phyloP scores from a whole-genome alignment of 2,329 filamentous ascomycete species.

The Diaporthe vexans region DNA sequence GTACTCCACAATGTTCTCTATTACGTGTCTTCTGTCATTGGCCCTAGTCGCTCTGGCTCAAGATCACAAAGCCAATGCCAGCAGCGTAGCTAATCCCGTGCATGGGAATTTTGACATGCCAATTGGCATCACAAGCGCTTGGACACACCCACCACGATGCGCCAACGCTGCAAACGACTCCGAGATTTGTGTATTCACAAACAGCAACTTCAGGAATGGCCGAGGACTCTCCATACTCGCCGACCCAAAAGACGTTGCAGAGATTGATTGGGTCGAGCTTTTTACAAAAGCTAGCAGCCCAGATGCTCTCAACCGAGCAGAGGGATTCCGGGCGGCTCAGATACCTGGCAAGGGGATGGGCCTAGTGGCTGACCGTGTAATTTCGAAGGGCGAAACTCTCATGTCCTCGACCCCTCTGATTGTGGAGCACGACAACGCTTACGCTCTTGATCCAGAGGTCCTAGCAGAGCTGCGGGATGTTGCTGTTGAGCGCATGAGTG shows the following conservation, averaged over 20 bases:
- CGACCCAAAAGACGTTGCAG: background rate
- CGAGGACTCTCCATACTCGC: background rate
- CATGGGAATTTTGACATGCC: background rate
- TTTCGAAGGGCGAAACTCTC: constrained; percentile 14
- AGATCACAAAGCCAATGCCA: background rate
- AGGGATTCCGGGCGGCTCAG: background rate
- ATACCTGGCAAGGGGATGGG: constrained; percentile 24
- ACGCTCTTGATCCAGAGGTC: background rate
- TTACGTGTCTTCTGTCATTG: background rate
- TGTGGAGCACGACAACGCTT: constrained; percentile 2
- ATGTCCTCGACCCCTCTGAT: constrained; percentile 12
- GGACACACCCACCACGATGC: constrained; percentile 5
- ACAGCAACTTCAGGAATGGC: constrained; percentile 13
- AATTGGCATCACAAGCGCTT: constrained; percentile 3
- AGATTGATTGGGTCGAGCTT: constrained; percentile 7
- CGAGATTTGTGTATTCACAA: constrained; percentile 15
- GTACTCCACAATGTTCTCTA: background rate
- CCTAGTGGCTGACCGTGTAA: constrained; percentile 3
- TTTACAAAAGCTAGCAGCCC: background rate
- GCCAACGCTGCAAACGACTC: background rate
- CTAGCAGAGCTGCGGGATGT: constrained; percentile 10
- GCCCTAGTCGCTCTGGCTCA: constrained; percentile 6
- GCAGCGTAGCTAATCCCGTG: constrained; percentile 1
- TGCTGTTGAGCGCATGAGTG: constrained; percentile 15
- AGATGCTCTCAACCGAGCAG: constrained; percentile 1